Evolutionary conservation across 1,284 basidiomycete species (phyloP).

Genomic region (Phaffia rhodozyma): DNA sequence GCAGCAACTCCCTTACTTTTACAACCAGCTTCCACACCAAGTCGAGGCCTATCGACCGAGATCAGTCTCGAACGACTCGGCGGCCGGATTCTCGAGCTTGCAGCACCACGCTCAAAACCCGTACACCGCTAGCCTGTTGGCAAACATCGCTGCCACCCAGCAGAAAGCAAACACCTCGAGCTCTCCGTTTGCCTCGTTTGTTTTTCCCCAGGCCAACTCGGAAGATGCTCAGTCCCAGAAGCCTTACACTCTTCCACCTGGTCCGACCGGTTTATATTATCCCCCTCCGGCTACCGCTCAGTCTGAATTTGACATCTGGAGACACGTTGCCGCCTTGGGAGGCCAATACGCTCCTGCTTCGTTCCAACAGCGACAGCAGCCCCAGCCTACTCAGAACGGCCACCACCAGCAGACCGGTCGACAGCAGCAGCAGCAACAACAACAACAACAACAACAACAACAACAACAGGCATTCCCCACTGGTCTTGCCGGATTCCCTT

Average conservation of each 20-base stretch:
- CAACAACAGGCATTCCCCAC: background rate
- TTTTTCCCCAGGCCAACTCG: no score
- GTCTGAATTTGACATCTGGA: no score
- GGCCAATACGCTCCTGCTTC: no score
- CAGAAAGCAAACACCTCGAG: background rate
- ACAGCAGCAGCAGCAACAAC: background rate
- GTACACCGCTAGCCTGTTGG: conserved; percentile 13
- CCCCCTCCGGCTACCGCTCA: no score
- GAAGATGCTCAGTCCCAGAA: no score
- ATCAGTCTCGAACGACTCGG: background rate
- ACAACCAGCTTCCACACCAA: background rate
- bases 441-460: background rate
- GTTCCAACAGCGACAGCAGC: background rate
- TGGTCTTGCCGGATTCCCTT: conserved; percentile 8
- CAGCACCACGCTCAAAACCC: conserved; percentile 14
- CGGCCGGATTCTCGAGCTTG: background rate
- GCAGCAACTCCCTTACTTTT: background rate
- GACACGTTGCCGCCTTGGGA: no score
- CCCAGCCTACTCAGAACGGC: background rate
- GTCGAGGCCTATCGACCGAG: background rate
- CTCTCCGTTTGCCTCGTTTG: no score
- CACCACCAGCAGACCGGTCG: conserved; percentile 2
- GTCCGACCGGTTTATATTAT: background rate
- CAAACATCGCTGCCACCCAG: conserved; percentile 12
- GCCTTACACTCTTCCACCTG: background rate